Evolutionary conservation across 164 flowering plant species (phyloP).

Genomic region (Kalanchoe fedtschenkoi): DNA sequence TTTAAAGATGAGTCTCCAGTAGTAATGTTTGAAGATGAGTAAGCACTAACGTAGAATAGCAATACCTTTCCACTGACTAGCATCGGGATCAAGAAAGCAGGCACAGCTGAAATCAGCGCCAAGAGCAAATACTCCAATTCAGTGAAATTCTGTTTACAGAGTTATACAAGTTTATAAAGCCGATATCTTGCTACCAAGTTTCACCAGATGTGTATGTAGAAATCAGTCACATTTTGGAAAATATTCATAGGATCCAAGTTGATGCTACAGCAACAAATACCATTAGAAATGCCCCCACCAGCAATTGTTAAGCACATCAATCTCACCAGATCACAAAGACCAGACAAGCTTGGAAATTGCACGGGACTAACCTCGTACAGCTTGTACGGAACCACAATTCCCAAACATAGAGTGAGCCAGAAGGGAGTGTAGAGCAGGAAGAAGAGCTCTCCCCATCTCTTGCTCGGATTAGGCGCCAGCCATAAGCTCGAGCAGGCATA

Average conservation of each 20-base stretch:
- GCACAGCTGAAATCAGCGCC: constrained; percentile 73
- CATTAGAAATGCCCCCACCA: not conserved
- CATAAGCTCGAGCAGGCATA: constrained; percentile 30
- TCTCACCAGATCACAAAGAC: not conserved
- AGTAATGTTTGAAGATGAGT: not conserved
- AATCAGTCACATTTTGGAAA: too few relatives aligned
- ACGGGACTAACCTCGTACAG: constrained; percentile 60
- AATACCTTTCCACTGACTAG: constrained; percentile 64
- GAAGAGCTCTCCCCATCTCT: constrained; percentile 92
- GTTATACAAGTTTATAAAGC: too few relatives aligned
- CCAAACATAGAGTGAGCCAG: constrained; percentile 92
- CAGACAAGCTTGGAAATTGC: not conserved
- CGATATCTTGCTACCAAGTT: too few relatives aligned
- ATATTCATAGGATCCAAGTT: too few relatives aligned
- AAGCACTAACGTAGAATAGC: not conserved
- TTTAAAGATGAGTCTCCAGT: not conserved
- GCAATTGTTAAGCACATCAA: not conserved
- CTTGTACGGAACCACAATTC: constrained; percentile 78
- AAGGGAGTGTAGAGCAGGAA: constrained; percentile 85
- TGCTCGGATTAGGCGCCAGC: constrained; percentile 82
- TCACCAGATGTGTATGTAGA: too few relatives aligned
- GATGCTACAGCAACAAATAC: not conserved
- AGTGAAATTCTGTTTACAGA: constrained; percentile 52
- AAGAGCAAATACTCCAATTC: constrained; percentile 82
- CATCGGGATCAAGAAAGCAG: constrained; percentile 68